Base-by-base conservation (phyloP, 768 basidiomycete genomes). In the Candolleomyces aberdarensis region DNA sequence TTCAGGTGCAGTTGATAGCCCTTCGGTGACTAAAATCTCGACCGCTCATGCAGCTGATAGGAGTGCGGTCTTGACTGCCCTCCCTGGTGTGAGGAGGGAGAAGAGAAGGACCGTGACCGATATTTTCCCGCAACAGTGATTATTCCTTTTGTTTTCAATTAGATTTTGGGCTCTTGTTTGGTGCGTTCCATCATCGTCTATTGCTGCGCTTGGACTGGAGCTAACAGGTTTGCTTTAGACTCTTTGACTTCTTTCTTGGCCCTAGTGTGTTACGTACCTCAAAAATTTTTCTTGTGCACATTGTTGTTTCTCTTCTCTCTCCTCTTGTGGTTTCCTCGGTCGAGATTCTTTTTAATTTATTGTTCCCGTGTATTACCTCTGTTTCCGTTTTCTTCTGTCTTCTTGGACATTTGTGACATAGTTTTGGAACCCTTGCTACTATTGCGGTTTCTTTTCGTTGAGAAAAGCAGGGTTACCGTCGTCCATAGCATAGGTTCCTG, bases 31-130 rank as follows among this genome's bases (percentile, higher is more conserved):
- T 22, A 60, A 55, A 51, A 26, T 15, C 39, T 63, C 62, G 41
- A 73, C 65, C 31, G 70, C 57, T 57, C 71, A 71, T 67, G 75
- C 76, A 40, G 79, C 76, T 20, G 78, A 79, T 64, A 72, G 76
- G 67, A 82, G 76, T 64, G 77, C 74, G 14, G 74, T 75, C 3
- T 66, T 72, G 15, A 71, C 76, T 22, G 48, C 63, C 69, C 59
- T 61, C 70, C 58, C 64, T 64, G 26, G 58, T 60, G 52, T 53
- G 56, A 74, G 67, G 62, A 72, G 72, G 65, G 77, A 79, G 64
- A 69, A 78, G 61, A 70, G 80, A 66, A 71, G 77, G 66, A 79
- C 77, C 0, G 76, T 82, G 39, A 79, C 78, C 31, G 80, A 82
- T 63, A 76, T 81, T 66, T 80, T 77, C 77, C 75, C 76, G 13